phyloP scores from a whole-genome alignment of 331 rosid genomes.

The Phaseolus coccineus region DNA sequence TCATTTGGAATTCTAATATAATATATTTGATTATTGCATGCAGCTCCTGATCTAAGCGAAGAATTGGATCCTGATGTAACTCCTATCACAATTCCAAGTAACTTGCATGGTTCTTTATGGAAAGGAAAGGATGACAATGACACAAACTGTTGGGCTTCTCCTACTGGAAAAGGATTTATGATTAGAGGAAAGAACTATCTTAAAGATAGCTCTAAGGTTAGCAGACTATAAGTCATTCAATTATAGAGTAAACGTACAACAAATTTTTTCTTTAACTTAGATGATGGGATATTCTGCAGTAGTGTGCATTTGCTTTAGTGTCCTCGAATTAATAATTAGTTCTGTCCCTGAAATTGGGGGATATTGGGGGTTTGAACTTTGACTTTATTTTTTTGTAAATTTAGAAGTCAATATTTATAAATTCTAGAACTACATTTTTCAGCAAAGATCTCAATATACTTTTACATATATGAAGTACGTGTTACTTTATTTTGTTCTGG shows the following conservation, averaged over 20 bases:
- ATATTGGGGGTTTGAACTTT: conserved; percentile 13
- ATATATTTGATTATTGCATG: conserved; percentile 45
- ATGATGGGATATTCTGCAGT: conserved; percentile 5
- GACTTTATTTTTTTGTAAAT: background rate
- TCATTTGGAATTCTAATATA: conserved; percentile 32
- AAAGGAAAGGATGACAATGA: conserved; percentile 74
- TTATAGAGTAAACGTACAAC: conserved; percentile 30
- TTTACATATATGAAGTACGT: conserved; percentile 29
- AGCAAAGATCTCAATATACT: conserved; percentile 22
- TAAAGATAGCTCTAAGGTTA: conserved; percentile 85
- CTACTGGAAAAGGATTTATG: conserved; percentile 86
- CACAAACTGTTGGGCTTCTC: conserved; percentile 86
- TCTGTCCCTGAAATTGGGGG: background rate
- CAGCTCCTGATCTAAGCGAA: conserved; percentile 69
- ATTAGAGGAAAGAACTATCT: conserved; percentile 93
- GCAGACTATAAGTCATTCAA: conserved; percentile 34
- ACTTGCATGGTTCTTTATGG: conserved; percentile 67
- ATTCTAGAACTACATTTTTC: conserved; percentile 4
- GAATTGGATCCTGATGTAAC: conserved; percentile 67
- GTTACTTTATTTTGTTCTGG: conserved; percentile 19
- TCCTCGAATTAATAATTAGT: conserved; percentile 12
- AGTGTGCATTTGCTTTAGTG: conserved; percentile 18
- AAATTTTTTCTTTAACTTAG: background rate
- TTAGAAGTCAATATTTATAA: conserved; percentile 22
- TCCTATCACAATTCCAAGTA: conserved; percentile 61